Percentiles rank a stretch among this genome's conserved stretches.
Evolutionary conservation across 805 yeast genomes (phyloP).

Genomic region (Scheffersomyces stipitis): DNA sequence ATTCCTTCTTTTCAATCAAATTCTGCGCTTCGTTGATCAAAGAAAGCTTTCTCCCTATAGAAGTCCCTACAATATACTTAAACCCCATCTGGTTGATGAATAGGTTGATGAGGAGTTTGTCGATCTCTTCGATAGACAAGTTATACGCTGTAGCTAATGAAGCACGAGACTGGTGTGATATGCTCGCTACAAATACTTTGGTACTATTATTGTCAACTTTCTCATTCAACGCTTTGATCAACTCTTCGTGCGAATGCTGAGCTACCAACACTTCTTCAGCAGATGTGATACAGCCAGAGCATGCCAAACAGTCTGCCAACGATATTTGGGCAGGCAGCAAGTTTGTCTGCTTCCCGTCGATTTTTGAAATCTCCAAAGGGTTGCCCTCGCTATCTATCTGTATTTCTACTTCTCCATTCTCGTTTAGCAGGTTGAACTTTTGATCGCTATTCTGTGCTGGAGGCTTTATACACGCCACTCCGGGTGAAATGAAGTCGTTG

Average conservation of each 20-base stretch:
- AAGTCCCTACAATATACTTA: constrained; percentile 76
- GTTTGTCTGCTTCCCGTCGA: constrained; percentile 50
- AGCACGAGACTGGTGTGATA: constrained; percentile 84
- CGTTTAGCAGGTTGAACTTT: constrained; percentile 19
- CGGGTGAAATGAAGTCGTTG: constrained; percentile 93
- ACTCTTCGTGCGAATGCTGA: constrained; percentile 82
- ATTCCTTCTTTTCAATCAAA: constrained; percentile 47
- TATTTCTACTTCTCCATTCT: constrained; percentile 47
- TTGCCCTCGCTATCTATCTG: constrained; percentile 58
- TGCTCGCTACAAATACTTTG: constrained; percentile 65
- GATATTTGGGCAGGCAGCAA: constrained; percentile 84
- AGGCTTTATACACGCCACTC: constrained; percentile 93
- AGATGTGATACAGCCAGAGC: constrained; percentile 95
- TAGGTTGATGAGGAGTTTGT: constrained; percentile 56
- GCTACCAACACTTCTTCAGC: constrained; percentile 95
- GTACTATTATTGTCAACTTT: constrained; percentile 17
- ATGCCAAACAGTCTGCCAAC: constrained; percentile 90
- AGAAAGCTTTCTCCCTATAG: constrained; percentile 72
- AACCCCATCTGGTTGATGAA: constrained; percentile 66
- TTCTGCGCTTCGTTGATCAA: constrained; percentile 42
- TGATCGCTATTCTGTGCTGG: constrained; percentile 27
- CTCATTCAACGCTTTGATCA: constrained; percentile 56
- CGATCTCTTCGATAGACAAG: constrained; percentile 54
- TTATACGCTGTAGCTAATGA: constrained; percentile 72
- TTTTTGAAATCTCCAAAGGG: constrained; percentile 67